A percentile compares a stretch with the other conserved stretches of the same genome.
Evolutionary conservation across 345 rosid species (phyloP).

Genomic region (Diplotaxis tenuifolia): DNA sequence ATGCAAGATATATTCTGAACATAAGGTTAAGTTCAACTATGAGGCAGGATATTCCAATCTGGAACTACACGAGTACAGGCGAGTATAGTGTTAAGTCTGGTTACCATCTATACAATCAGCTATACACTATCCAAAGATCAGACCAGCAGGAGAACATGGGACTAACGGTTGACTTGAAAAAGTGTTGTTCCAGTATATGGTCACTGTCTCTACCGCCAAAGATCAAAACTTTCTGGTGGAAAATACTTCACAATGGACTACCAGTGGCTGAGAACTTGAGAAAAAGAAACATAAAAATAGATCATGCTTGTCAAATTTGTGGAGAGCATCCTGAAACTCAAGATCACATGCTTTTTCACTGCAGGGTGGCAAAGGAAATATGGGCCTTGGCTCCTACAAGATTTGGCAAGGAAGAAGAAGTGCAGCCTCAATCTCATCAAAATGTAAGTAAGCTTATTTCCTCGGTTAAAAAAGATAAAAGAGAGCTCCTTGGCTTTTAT

Average conservation of each 20-base stretch:
- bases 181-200: background rate
- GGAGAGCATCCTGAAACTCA: too few relatives aligned
- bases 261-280: background rate
- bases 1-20: background rate
- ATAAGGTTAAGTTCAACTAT: background rate
- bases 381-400: background rate
- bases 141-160: background rate
- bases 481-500: background rate
- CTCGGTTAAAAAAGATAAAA: background rate
- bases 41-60: background rate
- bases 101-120: background rate
- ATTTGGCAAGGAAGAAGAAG: background rate
- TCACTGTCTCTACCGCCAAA: background rate
- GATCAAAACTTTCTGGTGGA: background rate
- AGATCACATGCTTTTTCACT: too few relatives aligned
- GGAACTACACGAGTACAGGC: background rate
- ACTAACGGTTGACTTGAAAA: background rate
- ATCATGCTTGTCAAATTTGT: too few relatives aligned
- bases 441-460: background rate
- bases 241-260: background rate
- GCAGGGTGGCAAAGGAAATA: background rate
- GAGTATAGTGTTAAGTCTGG: background rate
- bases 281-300: background rate
- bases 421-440: background rate
- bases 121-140: background rate